phyloP scores from a whole-genome alignment of 2,329 filamentous ascomycete species.

The Leptographium radiaticola region DNA sequence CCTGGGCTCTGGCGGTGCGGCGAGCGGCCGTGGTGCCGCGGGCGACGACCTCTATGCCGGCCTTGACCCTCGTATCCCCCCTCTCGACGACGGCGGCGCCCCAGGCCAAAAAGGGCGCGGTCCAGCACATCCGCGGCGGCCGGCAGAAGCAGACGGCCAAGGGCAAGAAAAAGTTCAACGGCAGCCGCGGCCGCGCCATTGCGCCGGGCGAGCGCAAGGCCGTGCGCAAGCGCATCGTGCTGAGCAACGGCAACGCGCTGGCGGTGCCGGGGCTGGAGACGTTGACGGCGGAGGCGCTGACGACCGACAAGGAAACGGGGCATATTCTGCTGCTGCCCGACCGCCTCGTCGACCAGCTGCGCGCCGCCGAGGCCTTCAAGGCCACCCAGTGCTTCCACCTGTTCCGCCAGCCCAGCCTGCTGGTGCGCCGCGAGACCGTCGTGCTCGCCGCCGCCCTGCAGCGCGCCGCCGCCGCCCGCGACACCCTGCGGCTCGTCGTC shows the following conservation, averaged over 20 bases:
- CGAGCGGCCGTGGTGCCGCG: not conserved
- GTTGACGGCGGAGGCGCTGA: constrained; percentile 35
- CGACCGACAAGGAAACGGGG: not conserved
- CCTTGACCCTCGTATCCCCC: not conserved
- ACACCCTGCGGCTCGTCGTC: constrained; percentile 51
- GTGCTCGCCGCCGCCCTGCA: constrained; percentile 54
- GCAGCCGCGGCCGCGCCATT: constrained; percentile 36
- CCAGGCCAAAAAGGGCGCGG: not conserved
- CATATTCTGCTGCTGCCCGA: constrained; percentile 58
- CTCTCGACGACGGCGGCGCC: constrained; percentile 23
- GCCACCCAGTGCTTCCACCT: constrained; percentile 75
- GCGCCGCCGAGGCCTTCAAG: constrained; percentile 84
- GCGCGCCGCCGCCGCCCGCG: constrained; percentile 36
- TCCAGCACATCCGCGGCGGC: constrained; percentile 18
- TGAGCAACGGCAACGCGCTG: constrained; percentile 89
- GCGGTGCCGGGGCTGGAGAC: constrained; percentile 56
- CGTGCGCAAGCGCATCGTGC: constrained; percentile 73
- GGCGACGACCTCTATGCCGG: not conserved
- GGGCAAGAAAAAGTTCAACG: constrained; percentile 27
- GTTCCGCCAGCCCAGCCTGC: constrained; percentile 67
- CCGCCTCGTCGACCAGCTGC: constrained; percentile 62
- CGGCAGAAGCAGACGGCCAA: constrained; percentile 26
- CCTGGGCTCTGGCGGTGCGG: not conserved
- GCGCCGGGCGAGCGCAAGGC: constrained; percentile 73
- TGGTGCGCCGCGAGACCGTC: constrained; percentile 69